A percentile compares a stretch with the other conserved stretches of the same genome.
Conservation (phyloP, 1,284 basidiomycete genomes). For the Schizopora paradoxa region DNA sequence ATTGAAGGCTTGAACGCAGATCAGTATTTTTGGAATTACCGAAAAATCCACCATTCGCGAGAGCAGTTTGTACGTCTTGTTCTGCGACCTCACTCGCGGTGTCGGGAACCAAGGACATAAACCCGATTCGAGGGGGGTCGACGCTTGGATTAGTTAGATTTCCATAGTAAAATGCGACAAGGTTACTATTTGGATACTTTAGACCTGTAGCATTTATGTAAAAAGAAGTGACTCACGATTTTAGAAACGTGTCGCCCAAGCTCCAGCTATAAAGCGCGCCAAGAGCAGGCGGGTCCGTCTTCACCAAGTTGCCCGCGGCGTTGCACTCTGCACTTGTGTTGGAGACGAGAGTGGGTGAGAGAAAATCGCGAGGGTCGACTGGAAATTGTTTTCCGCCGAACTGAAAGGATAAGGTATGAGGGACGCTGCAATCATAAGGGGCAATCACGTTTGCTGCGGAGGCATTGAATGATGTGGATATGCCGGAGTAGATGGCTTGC, state of each 20-base stretch:
- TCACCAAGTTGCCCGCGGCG: conserved; percentile 40
- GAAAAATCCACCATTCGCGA: too few species aligned
- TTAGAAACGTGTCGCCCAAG: conserved; percentile 38
- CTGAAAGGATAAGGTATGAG: conserved; percentile 54
- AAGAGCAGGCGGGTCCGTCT: conserved; percentile 46
- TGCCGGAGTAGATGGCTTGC: conserved; percentile 32
- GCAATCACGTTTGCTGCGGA: conserved; percentile 23
- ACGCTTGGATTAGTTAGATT: conserved; percentile 56
- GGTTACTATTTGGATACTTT: conserved; percentile 32
- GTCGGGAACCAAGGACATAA: conserved; percentile 58
- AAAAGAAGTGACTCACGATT: conserved; percentile 28
- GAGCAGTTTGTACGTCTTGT: too few species aligned
- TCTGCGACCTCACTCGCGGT: too few species aligned
- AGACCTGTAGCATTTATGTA: background rate
- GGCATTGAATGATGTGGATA: conserved; percentile 32
- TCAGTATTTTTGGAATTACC: too few species aligned
- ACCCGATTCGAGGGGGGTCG: conserved; percentile 64
- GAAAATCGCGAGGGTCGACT: conserved; percentile 62
- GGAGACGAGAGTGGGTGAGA: conserved; percentile 26
- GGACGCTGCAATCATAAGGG: conserved; percentile 37
- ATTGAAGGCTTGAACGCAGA: too few species aligned
- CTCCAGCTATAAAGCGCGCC: conserved; percentile 34
- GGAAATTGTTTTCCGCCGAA: conserved; percentile 61
- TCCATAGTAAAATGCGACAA: conserved; percentile 58
- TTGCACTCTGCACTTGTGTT: background rate